Evolutionary conservation across 2,329 filamentous ascomycete genomes (phyloP), one percentile per base, ranked within the genome.

Genomic region (Zalaria sp.): DNA sequence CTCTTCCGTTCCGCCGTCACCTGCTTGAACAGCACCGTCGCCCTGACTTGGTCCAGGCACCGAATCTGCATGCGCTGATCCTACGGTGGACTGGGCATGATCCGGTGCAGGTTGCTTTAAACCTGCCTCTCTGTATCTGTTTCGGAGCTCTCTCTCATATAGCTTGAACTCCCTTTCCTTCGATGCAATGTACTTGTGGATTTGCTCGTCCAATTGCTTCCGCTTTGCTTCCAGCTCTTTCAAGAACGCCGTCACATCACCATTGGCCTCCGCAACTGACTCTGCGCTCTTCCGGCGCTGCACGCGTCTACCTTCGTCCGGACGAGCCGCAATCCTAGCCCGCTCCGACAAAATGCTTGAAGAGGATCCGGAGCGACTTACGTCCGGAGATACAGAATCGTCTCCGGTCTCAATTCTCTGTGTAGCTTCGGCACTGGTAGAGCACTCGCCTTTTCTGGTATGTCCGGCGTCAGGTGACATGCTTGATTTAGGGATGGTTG

Each of bases 111-210:
- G 8, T 5, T 27, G 34, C 9, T 25, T 3, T 11, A 27, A 11
- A 9, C 26, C 6, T 18, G 40, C 11, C 3, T 36, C 32, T 27
- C 45, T 36, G 40, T 49, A 44, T 40, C 45, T 45, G 34, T 39
- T 46, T 38, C 47, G 48, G 42, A 58, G 34, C 27, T 61, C 57
- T 45, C 53, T 56, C 47, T 60, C 57, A 43, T 49, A 57, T n/a
- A 47, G 45, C 46, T 57, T 57, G 42, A 56, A 60, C 38, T 61
- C 58, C 32, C 57, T 44, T 42, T 61, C 58, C 46, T 61, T 61
- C 36, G 52, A 44, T 7, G 58, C 57, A 35, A 60, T 58, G 46
- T 58, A 61, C 35, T 56, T 57, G 47, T 60, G 57, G 39, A 61
- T 60, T 5, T 53, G 55, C 10, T 61, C 58, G 42, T 61, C 58